Percentiles rank a stretch among this genome's conserved stretches.
These are phyloP conservation scores for Rhododendron vialii DNA, from an alignment of 148 eudicot genomes.

Conservation along the genomic window DNA sequence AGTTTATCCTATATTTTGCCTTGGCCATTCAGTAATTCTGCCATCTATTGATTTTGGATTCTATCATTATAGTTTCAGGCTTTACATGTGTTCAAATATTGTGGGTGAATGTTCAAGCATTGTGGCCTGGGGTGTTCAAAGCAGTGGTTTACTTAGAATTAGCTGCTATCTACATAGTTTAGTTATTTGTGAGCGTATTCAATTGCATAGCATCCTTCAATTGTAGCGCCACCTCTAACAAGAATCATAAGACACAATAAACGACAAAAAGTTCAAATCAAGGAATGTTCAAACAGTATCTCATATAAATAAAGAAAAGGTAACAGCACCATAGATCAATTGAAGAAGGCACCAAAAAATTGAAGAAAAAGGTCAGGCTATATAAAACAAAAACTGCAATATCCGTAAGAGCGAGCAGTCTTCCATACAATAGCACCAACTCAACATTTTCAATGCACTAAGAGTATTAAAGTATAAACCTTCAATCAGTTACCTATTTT, in stretches of 20 bases:
- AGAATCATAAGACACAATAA: not conserved
- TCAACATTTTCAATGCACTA: not conserved
- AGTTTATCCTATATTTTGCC: not conserved
- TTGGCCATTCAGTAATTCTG: not conserved
- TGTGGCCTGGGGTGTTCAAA: not conserved
- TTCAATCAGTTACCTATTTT: not conserved
- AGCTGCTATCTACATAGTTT: not conserved
- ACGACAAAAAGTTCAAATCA: not conserved
- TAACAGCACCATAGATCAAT: not conserved
- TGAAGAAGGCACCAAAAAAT: not conserved
- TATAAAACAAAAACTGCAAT: not conserved
- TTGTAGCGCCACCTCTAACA: not conserved
- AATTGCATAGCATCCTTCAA: not conserved
- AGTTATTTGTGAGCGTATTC: not conserved
- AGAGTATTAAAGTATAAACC: not conserved
- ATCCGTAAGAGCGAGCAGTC: not conserved
- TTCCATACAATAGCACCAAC: conserved; percentile 5
- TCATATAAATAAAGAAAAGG: not conserved
- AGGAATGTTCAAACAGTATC: not conserved
- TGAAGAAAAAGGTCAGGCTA: not conserved
- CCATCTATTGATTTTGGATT: not conserved
- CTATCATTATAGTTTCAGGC: not conserved
- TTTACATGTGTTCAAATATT: not conserved
- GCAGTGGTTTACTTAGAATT: not conserved
- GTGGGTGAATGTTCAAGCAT: not conserved